phyloP scores from a whole-genome alignment of 805 yeast genomes.

The Brettanomyces nanus region DNA sequence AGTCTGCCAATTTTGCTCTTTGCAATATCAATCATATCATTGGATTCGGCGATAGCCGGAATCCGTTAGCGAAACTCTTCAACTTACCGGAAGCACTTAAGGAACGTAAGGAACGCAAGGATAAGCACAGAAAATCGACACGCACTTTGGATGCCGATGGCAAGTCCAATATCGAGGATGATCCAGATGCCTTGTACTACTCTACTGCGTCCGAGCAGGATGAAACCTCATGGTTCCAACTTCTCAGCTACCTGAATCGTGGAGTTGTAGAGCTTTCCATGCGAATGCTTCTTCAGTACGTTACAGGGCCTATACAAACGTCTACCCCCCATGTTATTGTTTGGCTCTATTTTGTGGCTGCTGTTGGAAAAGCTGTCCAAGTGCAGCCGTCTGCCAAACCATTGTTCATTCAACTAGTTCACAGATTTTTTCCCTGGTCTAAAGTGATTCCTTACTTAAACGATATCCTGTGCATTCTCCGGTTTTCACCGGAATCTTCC shows the following conservation, averaged over 20 bases:
- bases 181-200: constrained; percentile 17
- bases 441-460: constrained; percentile 56
- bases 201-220: constrained; percentile 24
- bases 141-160: constrained; percentile 5
- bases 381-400: constrained; percentile 36
- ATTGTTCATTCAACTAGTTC: constrained; percentile 43
- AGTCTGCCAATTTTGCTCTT: constrained; percentile 67
- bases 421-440: constrained; percentile 62
- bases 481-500: constrained; percentile 18
- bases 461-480: constrained; percentile 36
- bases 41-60: constrained; percentile 69
- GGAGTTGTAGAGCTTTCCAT: constrained; percentile 63
- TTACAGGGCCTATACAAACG: constrained; percentile 62
- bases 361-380: constrained; percentile 50
- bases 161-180: constrained; percentile 4
- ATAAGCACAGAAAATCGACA: constrained; percentile 27
- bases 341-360: constrained; percentile 65
- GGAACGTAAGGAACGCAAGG: constrained; percentile 66
- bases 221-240: constrained; percentile 45
- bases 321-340: constrained; percentile 69
- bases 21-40: constrained; percentile 67
- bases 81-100: constrained; percentile 63
- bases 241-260: constrained; percentile 47
- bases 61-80: constrained; percentile 71
- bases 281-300: constrained; percentile 56